These are phyloP conservation scores for Phylloporus sp. DNA, from an alignment of 768 basidiomycete species.

Conservation along the genomic window DNA sequence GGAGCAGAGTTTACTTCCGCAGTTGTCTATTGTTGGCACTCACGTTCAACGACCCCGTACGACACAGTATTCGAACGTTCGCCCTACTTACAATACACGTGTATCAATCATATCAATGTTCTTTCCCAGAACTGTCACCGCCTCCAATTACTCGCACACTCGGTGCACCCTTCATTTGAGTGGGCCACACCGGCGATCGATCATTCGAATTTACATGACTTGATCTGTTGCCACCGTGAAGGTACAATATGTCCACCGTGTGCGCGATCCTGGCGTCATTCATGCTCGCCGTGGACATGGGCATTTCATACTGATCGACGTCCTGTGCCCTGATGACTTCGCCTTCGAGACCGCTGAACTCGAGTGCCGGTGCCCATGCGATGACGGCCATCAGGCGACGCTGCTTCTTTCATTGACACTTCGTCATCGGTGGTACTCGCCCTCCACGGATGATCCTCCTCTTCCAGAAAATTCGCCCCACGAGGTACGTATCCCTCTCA, in stretches of 20 bases:
- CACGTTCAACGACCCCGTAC: conserved; percentile 4
- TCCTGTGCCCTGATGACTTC: no score
- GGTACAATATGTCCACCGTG: background rate
- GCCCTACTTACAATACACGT: conserved; percentile 12
- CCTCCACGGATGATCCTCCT: conserved; percentile 6
- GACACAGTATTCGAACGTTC: conserved; percentile 3
- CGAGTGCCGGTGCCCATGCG: background rate
- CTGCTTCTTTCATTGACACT: background rate
- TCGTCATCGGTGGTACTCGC: background rate
- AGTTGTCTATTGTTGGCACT: conserved; percentile 7
- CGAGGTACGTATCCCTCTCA: background rate
- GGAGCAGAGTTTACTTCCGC: background rate
- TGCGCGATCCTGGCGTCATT: background rate
- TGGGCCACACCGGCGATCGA: conserved; percentile 5
- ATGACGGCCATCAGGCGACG: conserved; percentile 3
- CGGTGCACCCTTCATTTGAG: background rate
- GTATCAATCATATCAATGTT: conserved; percentile 7
- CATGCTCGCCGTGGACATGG: background rate
- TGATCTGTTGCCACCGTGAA: conserved; percentile 2
- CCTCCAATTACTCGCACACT: background rate
- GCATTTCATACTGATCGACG: background rate
- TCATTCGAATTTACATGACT: background rate
- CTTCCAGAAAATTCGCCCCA: background rate
- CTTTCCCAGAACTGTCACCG: background rate
- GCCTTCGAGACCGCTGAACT: no score